These are phyloP conservation scores for Diplodia seriata DNA, from an alignment of 2,329 filamentous ascomycete species.

Conservation along the genomic window DNA sequence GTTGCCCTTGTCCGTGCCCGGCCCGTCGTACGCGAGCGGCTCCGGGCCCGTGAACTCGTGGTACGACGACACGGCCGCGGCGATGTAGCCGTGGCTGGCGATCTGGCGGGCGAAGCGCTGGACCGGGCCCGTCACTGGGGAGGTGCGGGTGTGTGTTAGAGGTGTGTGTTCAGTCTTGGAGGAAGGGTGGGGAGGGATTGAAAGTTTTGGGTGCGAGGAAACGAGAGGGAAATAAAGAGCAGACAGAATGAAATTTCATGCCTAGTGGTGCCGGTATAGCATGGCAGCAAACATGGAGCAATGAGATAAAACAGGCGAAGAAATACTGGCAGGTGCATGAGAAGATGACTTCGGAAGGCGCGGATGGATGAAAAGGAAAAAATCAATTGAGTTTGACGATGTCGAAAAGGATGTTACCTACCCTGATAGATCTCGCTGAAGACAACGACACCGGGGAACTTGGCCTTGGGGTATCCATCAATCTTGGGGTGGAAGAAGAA, in stretches of 20 bases:
- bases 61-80: conserved; percentile 87
- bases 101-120: conserved; percentile 90
- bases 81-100: conserved; percentile 90
- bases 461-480: conserved; percentile 84
- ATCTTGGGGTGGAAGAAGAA: conserved; percentile 88
- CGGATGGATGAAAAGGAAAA: not conserved
- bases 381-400: not conserved
- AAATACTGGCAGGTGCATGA: too few relatives aligned
- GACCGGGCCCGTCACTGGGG: conserved; percentile 87
- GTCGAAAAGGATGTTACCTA: conserved; percentile 45
- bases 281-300: too few relatives aligned
- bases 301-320: too few relatives aligned
- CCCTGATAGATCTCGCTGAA: conserved; percentile 98
- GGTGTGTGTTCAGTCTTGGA: not conserved
- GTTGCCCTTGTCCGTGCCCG: conserved; percentile 88
- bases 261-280: too few relatives aligned
- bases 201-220: not conserved
- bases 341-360: not conserved
- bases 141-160: conserved; percentile 27
- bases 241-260: not conserved
- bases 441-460: conserved; percentile 84
- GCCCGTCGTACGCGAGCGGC: conserved; percentile 81
- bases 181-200: conserved; percentile 9
- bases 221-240: not conserved
- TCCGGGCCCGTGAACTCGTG: conserved; percentile 92